phyloP scores from a whole-genome alignment of 2,329 filamentous ascomycete species.

The Aspergillus sp. region DNA sequence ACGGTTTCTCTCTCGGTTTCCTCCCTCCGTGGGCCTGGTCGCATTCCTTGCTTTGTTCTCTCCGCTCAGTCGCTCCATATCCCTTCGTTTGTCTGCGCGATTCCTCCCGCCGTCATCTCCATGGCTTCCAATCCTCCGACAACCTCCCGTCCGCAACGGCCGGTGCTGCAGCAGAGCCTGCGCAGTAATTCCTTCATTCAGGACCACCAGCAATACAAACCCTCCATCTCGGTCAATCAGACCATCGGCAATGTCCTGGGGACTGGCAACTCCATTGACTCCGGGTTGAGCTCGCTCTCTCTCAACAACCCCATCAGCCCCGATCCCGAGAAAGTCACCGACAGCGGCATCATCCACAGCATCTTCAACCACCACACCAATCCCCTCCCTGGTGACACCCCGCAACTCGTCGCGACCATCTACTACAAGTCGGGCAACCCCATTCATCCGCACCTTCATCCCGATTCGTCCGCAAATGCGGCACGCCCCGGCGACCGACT shows the following conservation, averaged over 20 bases:
- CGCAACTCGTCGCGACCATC: conserved; percentile 48
- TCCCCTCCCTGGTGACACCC: conserved; percentile 38
- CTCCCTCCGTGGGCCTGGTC: too few species aligned
- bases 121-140: conserved; percentile 21
- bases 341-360: conserved; percentile 47
- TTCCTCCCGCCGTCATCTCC: background rate
- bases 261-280: conserved; percentile 22
- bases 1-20: too few species aligned
- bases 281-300: conserved; percentile 23
- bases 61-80: too few species aligned
- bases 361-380: conserved; percentile 45
- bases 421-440: conserved; percentile 48
- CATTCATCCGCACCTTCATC: conserved; percentile 47
- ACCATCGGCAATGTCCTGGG: conserved; percentile 38
- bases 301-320: conserved; percentile 38
- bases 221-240: conserved; percentile 32
- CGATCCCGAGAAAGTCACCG: conserved; percentile 42
- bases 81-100: background rate
- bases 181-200: conserved; percentile 46
- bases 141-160: conserved; percentile 35
- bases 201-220: conserved; percentile 50
- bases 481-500: conserved; percentile 35
- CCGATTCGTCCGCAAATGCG: conserved; percentile 43
- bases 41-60: too few species aligned
- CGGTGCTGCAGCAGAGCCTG: conserved; percentile 43